Conservation (phyloP, 1,284 basidiomycete genomes). For the Melampsora americana region DNA sequence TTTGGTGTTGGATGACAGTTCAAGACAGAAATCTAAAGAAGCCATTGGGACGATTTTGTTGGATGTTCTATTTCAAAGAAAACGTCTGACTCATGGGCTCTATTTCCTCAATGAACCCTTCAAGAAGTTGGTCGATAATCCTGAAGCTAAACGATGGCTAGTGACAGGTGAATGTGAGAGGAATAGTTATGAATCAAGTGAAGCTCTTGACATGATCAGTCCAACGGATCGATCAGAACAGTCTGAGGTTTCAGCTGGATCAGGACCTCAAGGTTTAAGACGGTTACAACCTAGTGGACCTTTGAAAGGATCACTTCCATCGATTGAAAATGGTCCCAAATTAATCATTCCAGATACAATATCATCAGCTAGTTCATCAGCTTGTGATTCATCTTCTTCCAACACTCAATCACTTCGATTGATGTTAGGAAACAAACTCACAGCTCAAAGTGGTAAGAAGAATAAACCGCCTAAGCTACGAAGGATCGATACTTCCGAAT, state of each 20-base stretch:
- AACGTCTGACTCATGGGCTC: constrained; percentile 8
- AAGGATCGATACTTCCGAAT: constrained; percentile 40
- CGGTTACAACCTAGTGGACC: constrained; percentile 16
- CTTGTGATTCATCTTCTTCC: background rate
- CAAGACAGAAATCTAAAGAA: constrained; percentile 9
- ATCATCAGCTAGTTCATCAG: background rate
- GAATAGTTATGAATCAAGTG: too few relatives aligned
- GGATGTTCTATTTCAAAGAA: constrained; percentile 11
- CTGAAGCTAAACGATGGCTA: constrained; percentile 6
- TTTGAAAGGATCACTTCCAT: constrained; percentile 1
- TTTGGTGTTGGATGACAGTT: background rate
- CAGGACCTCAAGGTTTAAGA: constrained; percentile 19
- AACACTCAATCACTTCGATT: background rate
- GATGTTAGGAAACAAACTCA: background rate
- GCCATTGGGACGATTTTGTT: constrained; percentile 16
- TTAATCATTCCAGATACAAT: background rate
- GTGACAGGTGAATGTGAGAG: constrained; percentile 20
- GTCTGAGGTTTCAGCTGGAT: background rate
- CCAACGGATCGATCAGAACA: background rate
- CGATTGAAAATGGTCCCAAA: constrained; percentile 8
- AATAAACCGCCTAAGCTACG: constrained; percentile 32
- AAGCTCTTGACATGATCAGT: background rate
- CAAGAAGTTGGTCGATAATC: background rate
- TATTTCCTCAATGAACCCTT: constrained; percentile 21
- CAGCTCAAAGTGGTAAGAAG: background rate